Evolutionary conservation across 768 basidiomycete species (phyloP).

Genomic region (Collybia mongolica): DNA sequence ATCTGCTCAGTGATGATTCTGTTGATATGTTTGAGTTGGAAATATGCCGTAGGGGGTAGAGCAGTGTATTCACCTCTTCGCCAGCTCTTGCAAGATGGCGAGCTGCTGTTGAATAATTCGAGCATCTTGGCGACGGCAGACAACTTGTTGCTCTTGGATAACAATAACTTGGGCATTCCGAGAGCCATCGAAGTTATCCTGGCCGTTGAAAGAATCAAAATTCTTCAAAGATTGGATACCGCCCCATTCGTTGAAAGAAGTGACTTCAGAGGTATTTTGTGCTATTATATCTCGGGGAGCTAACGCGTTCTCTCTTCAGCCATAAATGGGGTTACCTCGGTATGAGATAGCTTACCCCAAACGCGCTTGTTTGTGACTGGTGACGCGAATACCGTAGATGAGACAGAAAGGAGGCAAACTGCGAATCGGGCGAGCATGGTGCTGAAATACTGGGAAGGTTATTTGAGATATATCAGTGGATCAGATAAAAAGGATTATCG

Average conservation of each 20-base stretch:
- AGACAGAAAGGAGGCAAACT: no score
- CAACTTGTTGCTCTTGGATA: slow-evolving; percentile 16
- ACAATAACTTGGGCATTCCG: slow-evolving; percentile 16
- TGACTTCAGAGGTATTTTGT: background rate
- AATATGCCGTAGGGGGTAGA: background rate
- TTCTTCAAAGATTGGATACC: slow-evolving; percentile 15
- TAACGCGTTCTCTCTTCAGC: background rate
- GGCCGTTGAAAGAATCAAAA: slow-evolving; percentile 20
- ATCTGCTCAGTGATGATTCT: slow-evolving; percentile 45
- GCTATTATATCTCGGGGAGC: background rate
- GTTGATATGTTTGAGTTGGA: background rate
- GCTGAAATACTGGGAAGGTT: no score
- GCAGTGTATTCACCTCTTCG: slow-evolving; percentile 16
- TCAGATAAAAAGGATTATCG: no score
- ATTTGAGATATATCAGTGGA: no score
- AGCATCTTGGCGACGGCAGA: slow-evolving; percentile 15
- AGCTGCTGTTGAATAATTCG: slow-evolving; percentile 25
- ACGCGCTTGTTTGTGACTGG: no score
- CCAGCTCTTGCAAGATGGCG: slow-evolving; percentile 24
- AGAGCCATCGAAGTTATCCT: slow-evolving; percentile 16
- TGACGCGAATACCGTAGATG: no score
- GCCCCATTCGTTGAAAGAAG: slow-evolving; percentile 23
- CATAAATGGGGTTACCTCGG: no score
- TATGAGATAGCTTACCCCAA: no score
- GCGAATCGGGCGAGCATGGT: no score